Base-by-base conservation (phyloP, 2,329 filamentous ascomycete species). In the Penicillium fuscoglaucum region DNA sequence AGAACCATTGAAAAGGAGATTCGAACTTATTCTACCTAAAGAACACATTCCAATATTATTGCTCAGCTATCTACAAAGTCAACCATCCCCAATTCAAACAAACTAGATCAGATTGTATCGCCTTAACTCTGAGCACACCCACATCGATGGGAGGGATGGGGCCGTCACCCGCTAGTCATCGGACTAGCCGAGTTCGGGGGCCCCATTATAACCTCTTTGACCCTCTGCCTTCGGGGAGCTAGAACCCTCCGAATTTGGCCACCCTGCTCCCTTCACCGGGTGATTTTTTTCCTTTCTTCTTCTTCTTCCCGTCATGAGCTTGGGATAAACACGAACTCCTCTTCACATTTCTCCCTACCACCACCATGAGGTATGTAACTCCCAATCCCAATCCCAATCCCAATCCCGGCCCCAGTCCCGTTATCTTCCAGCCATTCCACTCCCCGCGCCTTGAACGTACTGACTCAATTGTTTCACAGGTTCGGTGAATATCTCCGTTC, bases 401-500 rank as follows among this genome's bases (percentile, higher is more conserved):
- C 8, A 26, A 26, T 31, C 9, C 17, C 29, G 21, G 15, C 7
- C 37, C 31, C 12, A 31, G 13, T 31, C 31, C 13, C 8, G 13
- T 13, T 46, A 19, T 37, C 35, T 24, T n/a, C 21, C 45, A 55
- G 26, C 28, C 44, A 49, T 17, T 45, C 39, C 21, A 49, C 55
- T 52, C 53, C 58, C 54, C 40, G 55, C 51, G 19, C 26, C 19
- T 15, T 19, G 3, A 7, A 7, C 12, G 37, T 52, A 55, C 63
- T 67, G 40, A 69, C 56, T 45, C 43, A 46, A 50, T 50, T 51
- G 52, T 57, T 40, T 39, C 28, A 46, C 57, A 88, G 86, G 83
- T 99, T 98, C 83, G 95, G 95, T 75, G 91, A 97, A 79, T 93
- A 99, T 83, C 87, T 99, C 71, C 91, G 91, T 65, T 93, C 91